phyloP scores from a whole-genome alignment of 2,329 filamentous ascomycete genomes.

The Aspergillus pseudoglaucus region DNA sequence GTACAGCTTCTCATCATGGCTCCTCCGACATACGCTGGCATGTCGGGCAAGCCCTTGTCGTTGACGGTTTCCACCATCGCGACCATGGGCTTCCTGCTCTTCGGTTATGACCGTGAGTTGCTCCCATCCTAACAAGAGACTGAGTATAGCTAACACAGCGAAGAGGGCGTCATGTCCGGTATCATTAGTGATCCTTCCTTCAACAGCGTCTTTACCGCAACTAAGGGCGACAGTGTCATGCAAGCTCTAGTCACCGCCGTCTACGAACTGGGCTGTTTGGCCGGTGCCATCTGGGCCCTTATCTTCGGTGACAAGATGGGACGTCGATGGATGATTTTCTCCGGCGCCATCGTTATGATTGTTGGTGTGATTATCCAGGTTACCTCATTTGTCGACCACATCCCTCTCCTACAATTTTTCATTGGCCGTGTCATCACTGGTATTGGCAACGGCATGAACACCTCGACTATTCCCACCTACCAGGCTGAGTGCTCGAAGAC shows the following conservation, averaged over 20 bases:
- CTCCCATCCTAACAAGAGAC: not conserved
- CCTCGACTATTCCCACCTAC: constrained; percentile 49
- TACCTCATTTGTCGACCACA: constrained; percentile 23
- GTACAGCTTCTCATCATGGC: constrained; percentile 35
- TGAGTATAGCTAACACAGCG: not conserved
- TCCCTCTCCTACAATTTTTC: constrained; percentile 46
- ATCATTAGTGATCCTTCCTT: constrained; percentile 30
- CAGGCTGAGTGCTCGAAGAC: constrained; percentile 50
- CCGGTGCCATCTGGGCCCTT: constrained; percentile 32
- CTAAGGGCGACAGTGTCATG: constrained; percentile 33
- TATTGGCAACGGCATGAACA: constrained; percentile 52
- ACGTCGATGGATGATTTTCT: constrained; percentile 46
- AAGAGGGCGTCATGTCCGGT: constrained; percentile 36
- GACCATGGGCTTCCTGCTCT: constrained; percentile 58
- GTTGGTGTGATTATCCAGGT: constrained; percentile 36
- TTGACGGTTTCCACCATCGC: constrained; percentile 56
- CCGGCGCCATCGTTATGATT: constrained; percentile 49
- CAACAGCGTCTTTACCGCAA: constrained; percentile 28
- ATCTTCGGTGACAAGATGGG: constrained; percentile 31
- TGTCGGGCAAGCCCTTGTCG: constrained; percentile 53
- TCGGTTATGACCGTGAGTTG: constrained; percentile 50
- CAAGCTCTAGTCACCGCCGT: constrained; percentile 28
- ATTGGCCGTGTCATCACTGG: constrained; percentile 49
- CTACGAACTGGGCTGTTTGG: constrained; percentile 30
- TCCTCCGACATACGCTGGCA: constrained; percentile 49